Evolutionary conservation across 345 rosid species (phyloP).

Genomic region (thale cress (Arabidopsis thaliana)): TAIR10.1 NC_003076.8:17572501-17573000

Average conservation of each 20-base stretch:
- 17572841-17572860: conserved; percentile 94
- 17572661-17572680: conserved; percentile 90
- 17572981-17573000: conserved; percentile 4
- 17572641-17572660: conserved; percentile 81
- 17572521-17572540: conserved; percentile 14
- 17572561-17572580: conserved; percentile 13
- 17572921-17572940: conserved; percentile 72
- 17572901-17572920: conserved; percentile 85
- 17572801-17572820: conserved; percentile 34
- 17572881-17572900: conserved; percentile 83
- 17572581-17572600: conserved; percentile 71
- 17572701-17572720: conserved; percentile 92
- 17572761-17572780: conserved; percentile 35
- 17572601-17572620: conserved; percentile 96
- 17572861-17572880: conserved; percentile 95
- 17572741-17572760: conserved; percentile 61
- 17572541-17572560: conserved; percentile 21
- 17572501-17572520: conserved; percentile 59
- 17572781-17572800: conserved; percentile 19
- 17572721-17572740: conserved; percentile 97
- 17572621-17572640: conserved; percentile 84
- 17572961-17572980: conserved; percentile 6
- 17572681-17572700: conserved; percentile 87
- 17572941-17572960: conserved; percentile 41
- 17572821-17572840: conserved; percentile 96